Evolutionary conservation across 2,329 filamentous ascomycete species (phyloP), one percentile per base, ranked within the genome.

Genomic region (Neonectria punicea): DNA sequence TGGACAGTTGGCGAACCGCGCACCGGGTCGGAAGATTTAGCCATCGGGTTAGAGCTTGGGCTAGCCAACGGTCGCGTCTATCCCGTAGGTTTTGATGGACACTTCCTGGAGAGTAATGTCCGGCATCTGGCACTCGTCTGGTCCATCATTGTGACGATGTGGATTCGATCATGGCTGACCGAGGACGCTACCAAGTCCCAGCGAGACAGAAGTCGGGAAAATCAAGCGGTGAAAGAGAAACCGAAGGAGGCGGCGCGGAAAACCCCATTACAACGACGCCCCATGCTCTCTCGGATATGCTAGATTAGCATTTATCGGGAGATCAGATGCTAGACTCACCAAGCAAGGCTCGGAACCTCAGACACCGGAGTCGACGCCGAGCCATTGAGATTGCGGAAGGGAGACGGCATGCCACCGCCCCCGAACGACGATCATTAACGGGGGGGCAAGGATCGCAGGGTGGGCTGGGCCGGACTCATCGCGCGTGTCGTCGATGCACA

Each of bases 1-100:
- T 68, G 70, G 68, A 64, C 60, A 22, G 53, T 50, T 50, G 30
- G 62, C 39, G 58, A 65, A 61, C 68, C 63, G 51, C 56, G 62
- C 60, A 30, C 41, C 64, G 66, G 66, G 43, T 74, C 73, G 71
- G 71, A 67, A 66, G 58, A 74, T 73, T 71, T 72, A 70, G 64
- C 70, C 51, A 70, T 62, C 65, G 61, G 63, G 54, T 61, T 57
- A 65, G 60, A 63, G 57, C 28, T 62, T 61, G 51, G 44, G 58
- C 59, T 67, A 59, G 39, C 57, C 47, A 73, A 73, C 67, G 68
- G 68, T 64, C 58, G 49, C 61, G 57, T 58, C 61, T 65, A 28
- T 22, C 18, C 5, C 18, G 49, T 51, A 65, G 44, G 60, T 65
- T 50, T 61, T 58, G 34, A 61, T 50, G 65, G 68, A 63, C 65